Conservation (phyloP, 129 eudicot genomes). For the Artemisia tridentata region DNA sequence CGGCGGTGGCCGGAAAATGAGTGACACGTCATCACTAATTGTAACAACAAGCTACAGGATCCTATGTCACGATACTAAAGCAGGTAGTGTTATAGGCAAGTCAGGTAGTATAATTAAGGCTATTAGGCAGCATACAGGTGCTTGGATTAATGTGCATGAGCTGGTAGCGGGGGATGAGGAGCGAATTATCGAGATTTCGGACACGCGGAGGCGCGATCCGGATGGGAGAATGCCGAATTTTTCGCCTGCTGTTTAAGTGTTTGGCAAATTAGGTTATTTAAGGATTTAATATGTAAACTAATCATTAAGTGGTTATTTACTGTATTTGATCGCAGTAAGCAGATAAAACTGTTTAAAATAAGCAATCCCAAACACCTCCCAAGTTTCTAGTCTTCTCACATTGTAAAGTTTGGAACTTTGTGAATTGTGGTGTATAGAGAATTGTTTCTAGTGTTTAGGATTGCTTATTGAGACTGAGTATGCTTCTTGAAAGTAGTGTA, state of each 20-base stretch:
- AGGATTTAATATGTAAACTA: background rate
- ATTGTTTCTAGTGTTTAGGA: background rate
- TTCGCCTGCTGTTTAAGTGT: slow-evolving; percentile 46
- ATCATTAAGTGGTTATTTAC: background rate
- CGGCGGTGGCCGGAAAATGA: slow-evolving; percentile 46
- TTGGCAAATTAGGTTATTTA: too few species aligned
- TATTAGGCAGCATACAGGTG: slow-evolving; percentile 93
- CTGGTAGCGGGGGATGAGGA: slow-evolving; percentile 84
- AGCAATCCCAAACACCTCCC: too few species aligned
- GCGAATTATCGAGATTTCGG: slow-evolving; percentile 95
- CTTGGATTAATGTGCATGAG: slow-evolving; percentile 95
- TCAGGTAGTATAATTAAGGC: slow-evolving; percentile 96
- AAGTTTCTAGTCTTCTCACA: too few species aligned
- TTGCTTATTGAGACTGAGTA: background rate
- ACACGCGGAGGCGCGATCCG: slow-evolving; percentile 85
- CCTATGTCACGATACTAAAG: slow-evolving; percentile 83
- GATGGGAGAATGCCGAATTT: slow-evolving; percentile 92
- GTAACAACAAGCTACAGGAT: slow-evolving; percentile 88
- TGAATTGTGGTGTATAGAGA: too few species aligned
- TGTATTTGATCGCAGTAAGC: background rate
- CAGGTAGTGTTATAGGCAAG: slow-evolving; percentile 97
- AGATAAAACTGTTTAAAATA: too few species aligned
- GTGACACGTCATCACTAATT: slow-evolving; percentile 51
- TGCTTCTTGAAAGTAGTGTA: too few species aligned
- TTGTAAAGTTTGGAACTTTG: too few species aligned